Base-by-base conservation (phyloP, 805 yeast genomes). In the Metschnikowia arizonensis region DNA sequence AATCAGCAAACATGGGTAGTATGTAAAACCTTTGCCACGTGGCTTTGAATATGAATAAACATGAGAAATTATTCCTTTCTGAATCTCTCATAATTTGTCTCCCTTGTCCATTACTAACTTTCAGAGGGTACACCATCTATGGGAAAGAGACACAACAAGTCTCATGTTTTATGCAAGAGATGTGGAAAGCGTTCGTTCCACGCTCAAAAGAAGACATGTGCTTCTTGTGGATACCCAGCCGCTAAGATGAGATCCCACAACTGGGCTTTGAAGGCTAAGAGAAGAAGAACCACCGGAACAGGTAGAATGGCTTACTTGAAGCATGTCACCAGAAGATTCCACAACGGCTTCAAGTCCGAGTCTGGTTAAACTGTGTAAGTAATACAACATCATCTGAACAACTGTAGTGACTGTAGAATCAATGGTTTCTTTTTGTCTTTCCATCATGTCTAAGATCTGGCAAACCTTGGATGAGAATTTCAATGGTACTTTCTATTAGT, bases 71-170 rank as follows among this genome's bases (percentile, higher is more conserved):
- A n/a, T n/a, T n/a, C n/a, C n/a, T n/a, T n/a, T n/a, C n/a, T n/a
- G n/a, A n/a, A n/a, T n/a, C n/a, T n/a, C n/a, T n/a, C n/a, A n/a
- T n/a, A n/a, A n/a, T n/a, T n/a, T 4, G 26, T 24, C 26, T 24
- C 10, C 3, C 10, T 8, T 8, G 10, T 8, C 26, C 10, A 6
- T 28, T 61, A 61, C 64, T 61, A 61, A 62, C 66, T 14, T 23
- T 11, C 50, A 70, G 95, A 91, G 89, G 99, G 99, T 88, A 91
- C 99, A 77, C 97, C 98, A 80, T 88, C 97, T 76, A 85, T 88
- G 83, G 99, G 99, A 84, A 91, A 91, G 82, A 89, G 93, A 78
- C 97, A 93, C 88, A 90, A 87, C 91, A 93, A 93, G 82, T 85
- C 98, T 73, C 99, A 93, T 88, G 85, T 95, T 73, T 81, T 90